A percentile compares a stretch with the other conserved stretches of the same genome.
Conservation (phyloP, 257 asterid species). For the Rauvolfia tetraphylla region DNA sequence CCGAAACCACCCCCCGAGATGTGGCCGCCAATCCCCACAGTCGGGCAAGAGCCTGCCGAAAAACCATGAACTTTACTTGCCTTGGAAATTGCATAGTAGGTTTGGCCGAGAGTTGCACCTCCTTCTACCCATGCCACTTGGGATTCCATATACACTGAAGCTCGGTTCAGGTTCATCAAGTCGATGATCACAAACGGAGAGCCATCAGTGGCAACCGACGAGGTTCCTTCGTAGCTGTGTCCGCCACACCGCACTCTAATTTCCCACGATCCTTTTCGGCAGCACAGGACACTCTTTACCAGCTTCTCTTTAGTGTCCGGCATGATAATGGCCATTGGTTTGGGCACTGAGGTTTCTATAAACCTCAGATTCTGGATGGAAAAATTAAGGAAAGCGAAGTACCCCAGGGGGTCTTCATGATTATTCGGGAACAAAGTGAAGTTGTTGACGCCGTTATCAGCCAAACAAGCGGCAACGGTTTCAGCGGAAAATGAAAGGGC, state of each 20-base stretch:
- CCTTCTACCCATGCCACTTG: constrained; percentile 61
- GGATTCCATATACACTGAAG: constrained; percentile 39
- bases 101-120: constrained; percentile 67
- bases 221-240: constrained; percentile 76
- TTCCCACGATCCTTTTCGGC: constrained; percentile 35
- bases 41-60: constrained; percentile 76
- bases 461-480: constrained; percentile 41
- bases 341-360: constrained; percentile 33
- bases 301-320: constrained; percentile 55
- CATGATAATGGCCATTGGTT: constrained; percentile 54
- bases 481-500: constrained; percentile 19
- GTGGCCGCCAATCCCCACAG: constrained; percentile 78
- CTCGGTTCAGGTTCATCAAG: constrained; percentile 43
- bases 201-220: constrained; percentile 44
- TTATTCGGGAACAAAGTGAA: constrained; percentile 39
- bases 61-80: constrained; percentile 41
- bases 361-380: constrained; percentile 70
- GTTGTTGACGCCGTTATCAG: constrained; percentile 37
- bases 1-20: constrained; percentile 75
- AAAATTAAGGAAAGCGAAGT: constrained; percentile 48
- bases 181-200: constrained; percentile 54
- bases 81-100: constrained; percentile 48
- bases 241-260: constrained; percentile 76
- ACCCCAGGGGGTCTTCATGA: constrained; percentile 17
- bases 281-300: constrained; percentile 37